Evolutionary conservation across 2,329 filamentous ascomycete species (phyloP), one percentile per base, ranked within the genome.

Genomic region (Epichloe aotearoae): DNA sequence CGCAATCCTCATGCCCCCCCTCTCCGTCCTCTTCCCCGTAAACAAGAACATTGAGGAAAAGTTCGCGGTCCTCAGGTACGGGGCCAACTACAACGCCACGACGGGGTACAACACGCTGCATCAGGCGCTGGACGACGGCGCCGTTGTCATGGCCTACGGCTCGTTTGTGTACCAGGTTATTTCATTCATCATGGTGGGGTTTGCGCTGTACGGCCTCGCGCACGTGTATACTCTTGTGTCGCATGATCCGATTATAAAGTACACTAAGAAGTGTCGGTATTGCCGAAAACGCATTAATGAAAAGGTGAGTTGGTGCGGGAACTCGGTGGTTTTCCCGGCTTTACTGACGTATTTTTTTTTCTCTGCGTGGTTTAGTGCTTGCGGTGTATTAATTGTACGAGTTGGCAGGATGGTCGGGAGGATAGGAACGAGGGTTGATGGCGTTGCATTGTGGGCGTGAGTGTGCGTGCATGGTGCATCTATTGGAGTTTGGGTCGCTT

Each of bases 21-120:
- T 88, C 30, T 84, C 83, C 2, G 68, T 88, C 41, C 67, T 88
- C 20, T 74, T 86, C 4, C 84, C 84, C 46, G 67, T 88, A 51
- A 77, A 83, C 58, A 77, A 78, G 55, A 88, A 88, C 61, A 74
- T 88, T 59, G 81, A 85, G 59, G 79, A 86, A 66, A 86, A 86
- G 63, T 88, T 88, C 62, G 78, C 83, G 0, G 76, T 86, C 6
- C 65, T 88, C 30, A 73, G 70, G 38, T 61, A 69, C 0, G 84
- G 84, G 0, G 74, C 77, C 3, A 71, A 76, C 52, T 80, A 73
- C 56, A 67, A 69, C 26, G 59, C 68, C 1, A 66, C 72, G 4
- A 63, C 66, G 17, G 80, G 80, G 3, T 88, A 88, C 66, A 87
- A 84, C 58, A 88, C 85, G 2, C 69, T 86, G 6, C 69, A 77